Evolutionary conservation across 129 eudicot genomes (phyloP).

Genomic region (Helianthus annuus): HanXRQr2.0-SUNRISE NC_035446.2:13364863-13365362

Average conservation of each 20-base stretch:
- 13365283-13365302: background rate
- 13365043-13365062: conserved; percentile 21
- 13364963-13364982: conserved; percentile 94
- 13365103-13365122: conserved; percentile 79
- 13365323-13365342: background rate
- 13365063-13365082: conserved; percentile 29
- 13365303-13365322: background rate
- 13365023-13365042: conserved; percentile 5
- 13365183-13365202: background rate
- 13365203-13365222: background rate
- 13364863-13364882: conserved; percentile 1
- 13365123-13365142: conserved; percentile 90
- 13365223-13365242: conserved; percentile 1
- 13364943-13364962: conserved; percentile 71
- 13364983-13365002: conserved; percentile 79
- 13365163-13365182: conserved; percentile 66
- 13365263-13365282: background rate
- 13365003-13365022: background rate
- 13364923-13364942: conserved; percentile 94
- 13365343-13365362: background rate
- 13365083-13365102: conserved; percentile 80
- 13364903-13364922: conserved; percentile 13
- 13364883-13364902: conserved; percentile 8
- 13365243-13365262: background rate
- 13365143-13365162: conserved; percentile 87